phyloP scores from a whole-genome alignment of 2,329 filamentous ascomycete genomes.

The Lasiodiplodia theobromae region DNA sequence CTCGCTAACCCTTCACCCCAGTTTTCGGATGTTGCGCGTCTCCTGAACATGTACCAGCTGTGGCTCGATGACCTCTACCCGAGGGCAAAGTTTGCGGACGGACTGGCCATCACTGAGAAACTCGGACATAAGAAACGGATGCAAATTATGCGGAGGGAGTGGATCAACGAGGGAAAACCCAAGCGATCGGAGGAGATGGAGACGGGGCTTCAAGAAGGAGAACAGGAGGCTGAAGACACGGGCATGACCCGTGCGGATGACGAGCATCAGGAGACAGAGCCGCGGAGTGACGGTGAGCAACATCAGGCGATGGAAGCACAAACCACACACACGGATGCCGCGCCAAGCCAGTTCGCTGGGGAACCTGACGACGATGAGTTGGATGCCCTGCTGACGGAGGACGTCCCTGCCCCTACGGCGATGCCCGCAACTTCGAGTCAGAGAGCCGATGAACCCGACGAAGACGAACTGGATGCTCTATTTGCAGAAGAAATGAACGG shows the following conservation, averaged over 20 bases:
- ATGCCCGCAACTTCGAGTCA: constrained; percentile 21
- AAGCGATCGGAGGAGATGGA: constrained; percentile 36
- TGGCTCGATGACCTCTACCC: constrained; percentile 98
- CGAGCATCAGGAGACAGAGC: constrained; percentile 17
- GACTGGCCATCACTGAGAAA: constrained; percentile 89
- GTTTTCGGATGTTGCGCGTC: constrained; percentile 82
- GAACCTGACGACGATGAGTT: constrained; percentile 60
- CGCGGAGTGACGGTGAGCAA: constrained; percentile 30
- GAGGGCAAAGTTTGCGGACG: constrained; percentile 91
- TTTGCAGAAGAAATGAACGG: constrained; percentile 50
- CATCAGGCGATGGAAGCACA: constrained; percentile 30
- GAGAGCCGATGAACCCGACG: constrained; percentile 50
- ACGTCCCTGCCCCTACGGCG: constrained; percentile 33
- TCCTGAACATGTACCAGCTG: constrained; percentile 90
- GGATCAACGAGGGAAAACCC: constrained; percentile 80
- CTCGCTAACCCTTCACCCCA: constrained; percentile 44
- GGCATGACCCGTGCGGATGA: constrained; percentile 25
- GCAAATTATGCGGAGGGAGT: constrained; percentile 75
- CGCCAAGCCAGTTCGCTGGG: constrained; percentile 17
- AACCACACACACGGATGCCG: constrained; percentile 19
- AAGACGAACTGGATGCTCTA: constrained; percentile 61
- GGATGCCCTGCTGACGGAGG: constrained; percentile 62
- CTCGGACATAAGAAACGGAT: constrained; percentile 84
- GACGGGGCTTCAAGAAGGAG: constrained; percentile 5
- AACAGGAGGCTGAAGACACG: constrained; percentile 32